Percentiles rank a stretch among this genome's conserved stretches.
phyloP scores from a whole-genome alignment of 2,329 filamentous ascomycete species.

The Xylaria sp. region DNA sequence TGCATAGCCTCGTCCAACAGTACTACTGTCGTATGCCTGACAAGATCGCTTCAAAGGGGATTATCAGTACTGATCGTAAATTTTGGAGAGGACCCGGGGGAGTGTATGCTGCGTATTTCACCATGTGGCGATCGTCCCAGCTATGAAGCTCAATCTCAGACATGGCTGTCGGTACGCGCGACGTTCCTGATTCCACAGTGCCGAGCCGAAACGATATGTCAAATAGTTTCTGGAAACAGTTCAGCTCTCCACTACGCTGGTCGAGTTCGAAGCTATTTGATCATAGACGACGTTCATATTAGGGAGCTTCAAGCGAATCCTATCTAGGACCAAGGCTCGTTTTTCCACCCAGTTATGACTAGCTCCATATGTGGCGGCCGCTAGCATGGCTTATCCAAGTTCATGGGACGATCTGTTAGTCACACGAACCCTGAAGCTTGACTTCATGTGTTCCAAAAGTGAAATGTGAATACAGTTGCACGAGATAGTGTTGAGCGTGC shows the following conservation, averaged over 20 bases:
- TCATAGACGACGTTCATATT: background rate
- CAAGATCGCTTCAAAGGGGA: conserved; percentile 7
- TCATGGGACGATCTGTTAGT: conserved; percentile 24
- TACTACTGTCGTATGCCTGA: background rate
- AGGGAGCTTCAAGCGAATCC: conserved; percentile 13
- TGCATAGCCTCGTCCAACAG: background rate
- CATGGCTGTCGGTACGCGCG: conserved; percentile 35
- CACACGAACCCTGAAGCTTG: conserved; percentile 25
- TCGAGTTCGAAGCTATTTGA: background rate
- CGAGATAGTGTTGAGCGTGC: conserved; percentile 32
- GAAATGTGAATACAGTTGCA: conserved; percentile 33
- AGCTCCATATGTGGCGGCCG: conserved; percentile 14
- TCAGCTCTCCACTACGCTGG: conserved; percentile 5
- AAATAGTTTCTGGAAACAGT: conserved; percentile 37
- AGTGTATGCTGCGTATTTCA: conserved; percentile 3
- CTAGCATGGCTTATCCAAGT: conserved; percentile 21
- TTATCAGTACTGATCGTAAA: background rate
- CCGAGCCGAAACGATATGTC: conserved; percentile 39
- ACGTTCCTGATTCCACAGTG: conserved; percentile 29
- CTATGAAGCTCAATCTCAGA: conserved; percentile 32
- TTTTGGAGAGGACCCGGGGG: background rate
- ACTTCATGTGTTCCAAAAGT: conserved; percentile 5
- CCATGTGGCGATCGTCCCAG: conserved; percentile 18
- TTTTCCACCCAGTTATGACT: conserved; percentile 21
- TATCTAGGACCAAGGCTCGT: conserved; percentile 6